Evolutionary conservation across 495 filamentous ascomycete species (phyloP).

Genomic region (Filosporella fistucella): DNA sequence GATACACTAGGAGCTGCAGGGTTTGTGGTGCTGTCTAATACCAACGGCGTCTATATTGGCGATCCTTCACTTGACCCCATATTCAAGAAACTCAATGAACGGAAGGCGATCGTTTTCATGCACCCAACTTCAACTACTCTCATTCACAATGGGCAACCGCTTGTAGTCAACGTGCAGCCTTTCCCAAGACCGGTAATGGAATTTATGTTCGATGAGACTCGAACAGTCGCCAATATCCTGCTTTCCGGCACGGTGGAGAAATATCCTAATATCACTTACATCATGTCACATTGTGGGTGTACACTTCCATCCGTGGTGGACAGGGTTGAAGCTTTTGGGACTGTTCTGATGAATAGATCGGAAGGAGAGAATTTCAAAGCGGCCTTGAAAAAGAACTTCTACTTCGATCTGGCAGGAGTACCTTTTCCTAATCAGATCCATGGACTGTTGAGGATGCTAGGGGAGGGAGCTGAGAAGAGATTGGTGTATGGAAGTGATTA

Average conservation of each 20-base stretch:
- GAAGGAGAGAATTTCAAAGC: conserved; percentile 20
- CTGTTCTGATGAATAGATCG: background rate
- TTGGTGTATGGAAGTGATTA: conserved; percentile 46
- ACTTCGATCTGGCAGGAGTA: conserved; percentile 48
- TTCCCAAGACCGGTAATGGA: conserved; percentile 42
- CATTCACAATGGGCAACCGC: background rate
- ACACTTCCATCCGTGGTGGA: background rate
- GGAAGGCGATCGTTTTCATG: conserved; percentile 40
- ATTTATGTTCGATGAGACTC: background rate
- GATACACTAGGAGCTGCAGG: conserved; percentile 39
- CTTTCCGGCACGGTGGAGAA: background rate
- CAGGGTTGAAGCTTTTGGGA: conserved; percentile 33
- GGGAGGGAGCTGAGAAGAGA: conserved; percentile 18
- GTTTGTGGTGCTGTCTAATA: conserved; percentile 42
- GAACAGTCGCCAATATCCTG: background rate
- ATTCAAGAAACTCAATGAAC: conserved; percentile 31
- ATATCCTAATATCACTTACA: background rate
- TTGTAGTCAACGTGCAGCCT: conserved; percentile 11
- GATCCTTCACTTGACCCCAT: conserved; percentile 36
- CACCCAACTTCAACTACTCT: conserved; percentile 40
- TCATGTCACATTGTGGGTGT: conserved; percentile 1
- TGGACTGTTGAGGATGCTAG: conserved; percentile 23
- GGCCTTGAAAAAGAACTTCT: conserved; percentile 34
- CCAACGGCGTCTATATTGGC: conserved; percentile 47
- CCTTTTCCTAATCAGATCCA: conserved; percentile 41